Evolutionary conservation across 768 basidiomycete species (phyloP), one percentile per base, ranked within the genome.

Genomic region (Xerocomellus amylosporus): DNA sequence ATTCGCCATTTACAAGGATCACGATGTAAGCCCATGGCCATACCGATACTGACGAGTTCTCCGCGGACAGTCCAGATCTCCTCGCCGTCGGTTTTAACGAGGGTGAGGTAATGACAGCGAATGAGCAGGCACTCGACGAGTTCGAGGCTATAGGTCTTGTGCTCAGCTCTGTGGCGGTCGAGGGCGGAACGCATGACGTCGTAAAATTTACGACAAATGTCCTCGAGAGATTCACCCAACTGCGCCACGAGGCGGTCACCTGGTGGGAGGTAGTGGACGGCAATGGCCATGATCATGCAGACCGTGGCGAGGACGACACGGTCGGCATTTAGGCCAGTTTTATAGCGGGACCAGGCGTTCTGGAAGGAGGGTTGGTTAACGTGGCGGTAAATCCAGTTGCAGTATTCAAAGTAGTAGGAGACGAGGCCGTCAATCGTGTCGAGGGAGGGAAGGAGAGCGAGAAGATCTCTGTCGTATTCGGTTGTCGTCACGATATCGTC

Each of bases 331-430:
- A 73, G 66, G 33, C 87, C 88, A 33, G 73, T 78, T 68, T 90
- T 91, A 76, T 86, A 91, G 28, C 82, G 82, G 30, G 80, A 76
- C 90, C 89, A 93, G 20, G 84, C 83, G 26, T 75, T 70, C 12
- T 73, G 71, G 65, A 92, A 88, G 14, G 82, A 74, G 2, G 72
- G 53, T 50, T 84, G 78, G 68, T 90, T 86, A 55, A 92, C 80
- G 65, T 89, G 85, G 38, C 87, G 84, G 70, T 90, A 89, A 49
- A 91, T 83, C 90, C 90, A 93, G 69, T 88, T 90, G 78, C 88
- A 90, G 65, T 88, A 88, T 60, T 89, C 87, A 62, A 91, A 91
- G 70, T 93, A 92, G 71, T 84, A 86, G 45, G 73, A 71, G 64
- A 93, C 77, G 49, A 93, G 82, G 17, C 78, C 80, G 63, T 92